Evolutionary conservation across 1,139 yeast species (phyloP).

Genomic region (Tardiomyces blankii): DNA sequence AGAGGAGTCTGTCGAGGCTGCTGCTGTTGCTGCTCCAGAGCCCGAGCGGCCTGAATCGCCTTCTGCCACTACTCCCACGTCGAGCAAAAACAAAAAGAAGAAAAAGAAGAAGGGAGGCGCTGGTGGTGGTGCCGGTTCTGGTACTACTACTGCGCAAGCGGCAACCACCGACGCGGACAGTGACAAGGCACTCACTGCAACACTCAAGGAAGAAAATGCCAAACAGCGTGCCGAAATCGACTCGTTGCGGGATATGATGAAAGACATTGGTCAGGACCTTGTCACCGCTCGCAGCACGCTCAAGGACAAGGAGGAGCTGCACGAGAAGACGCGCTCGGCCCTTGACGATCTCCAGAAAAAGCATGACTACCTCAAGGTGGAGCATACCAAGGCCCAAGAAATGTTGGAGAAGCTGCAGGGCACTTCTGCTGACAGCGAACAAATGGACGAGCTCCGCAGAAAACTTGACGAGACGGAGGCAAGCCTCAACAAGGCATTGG

Average conservation of each 20-base stretch:
- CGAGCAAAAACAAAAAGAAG: conserved; percentile 8
- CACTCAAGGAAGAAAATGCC: neutral
- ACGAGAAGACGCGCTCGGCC: conserved; percentile 4
- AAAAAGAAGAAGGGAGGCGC: conserved; percentile 3
- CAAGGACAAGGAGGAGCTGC: conserved; percentile 9
- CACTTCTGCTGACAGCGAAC: conserved; percentile 1
- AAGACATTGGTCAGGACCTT: conserved; percentile 63
- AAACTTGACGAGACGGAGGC: conserved; percentile 1
- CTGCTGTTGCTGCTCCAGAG: neutral
- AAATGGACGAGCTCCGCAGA: neutral
- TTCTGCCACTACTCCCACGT: neutral
- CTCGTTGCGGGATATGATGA: conserved; percentile 57
- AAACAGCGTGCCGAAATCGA: conserved; percentile 33
- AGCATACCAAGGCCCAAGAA: neutral
- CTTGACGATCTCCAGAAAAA: conserved; percentile 7
- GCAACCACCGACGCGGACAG: too few species aligned
- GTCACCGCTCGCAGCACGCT: conserved; percentile 41
- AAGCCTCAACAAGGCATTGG: neutral
- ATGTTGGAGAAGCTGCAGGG: conserved; percentile 1
- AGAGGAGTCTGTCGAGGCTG: neutral
- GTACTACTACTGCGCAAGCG: too few species aligned
- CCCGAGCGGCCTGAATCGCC: neutral
- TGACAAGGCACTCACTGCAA: neutral
- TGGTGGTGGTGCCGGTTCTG: conserved; percentile 1
- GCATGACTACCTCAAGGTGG: neutral